phyloP scores from a whole-genome alignment of 2,329 filamentous ascomycete species.

The Tolypocladium amazonense region DNA sequence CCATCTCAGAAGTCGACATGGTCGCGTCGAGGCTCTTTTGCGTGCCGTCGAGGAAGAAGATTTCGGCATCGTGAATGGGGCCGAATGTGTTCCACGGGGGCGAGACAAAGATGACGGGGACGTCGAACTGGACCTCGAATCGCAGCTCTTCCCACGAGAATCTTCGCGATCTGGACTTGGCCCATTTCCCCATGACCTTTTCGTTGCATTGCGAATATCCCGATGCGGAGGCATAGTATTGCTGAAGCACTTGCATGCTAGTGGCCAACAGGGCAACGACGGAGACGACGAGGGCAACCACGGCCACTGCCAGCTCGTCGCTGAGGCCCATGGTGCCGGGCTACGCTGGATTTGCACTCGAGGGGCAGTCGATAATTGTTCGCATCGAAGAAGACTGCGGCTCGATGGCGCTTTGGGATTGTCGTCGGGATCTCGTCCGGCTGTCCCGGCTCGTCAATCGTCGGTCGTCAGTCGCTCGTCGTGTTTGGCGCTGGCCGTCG shows the following conservation, averaged over 20 bases:
- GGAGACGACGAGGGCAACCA: constrained; percentile 35
- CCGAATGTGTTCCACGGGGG: constrained; percentile 28
- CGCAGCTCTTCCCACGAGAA: constrained; percentile 34
- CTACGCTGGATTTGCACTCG: not conserved
- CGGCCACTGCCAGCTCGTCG: constrained; percentile 26
- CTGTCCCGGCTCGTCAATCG: not conserved
- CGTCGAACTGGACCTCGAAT: constrained; percentile 37
- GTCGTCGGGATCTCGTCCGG: not conserved
- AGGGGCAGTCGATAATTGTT: not conserved
- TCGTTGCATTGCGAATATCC: constrained; percentile 37
- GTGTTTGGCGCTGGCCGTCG: not conserved
- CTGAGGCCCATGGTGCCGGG: constrained; percentile 1
- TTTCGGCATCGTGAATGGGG: constrained; percentile 17
- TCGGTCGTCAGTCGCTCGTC: not conserved
- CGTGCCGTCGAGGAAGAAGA: constrained; percentile 28
- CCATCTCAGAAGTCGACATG: constrained; percentile 19
- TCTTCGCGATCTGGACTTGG: constrained; percentile 24
- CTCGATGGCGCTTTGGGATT: not conserved
- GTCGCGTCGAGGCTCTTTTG: constrained; percentile 23
- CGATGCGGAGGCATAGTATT: constrained; percentile 38
- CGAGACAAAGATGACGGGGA: constrained; percentile 40
- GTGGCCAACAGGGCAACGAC: constrained; percentile 34
- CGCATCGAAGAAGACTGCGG: not conserved
- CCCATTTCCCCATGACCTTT: constrained; percentile 37
- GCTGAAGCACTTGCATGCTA: constrained; percentile 36